phyloP scores from a whole-genome alignment of 495 filamentous ascomycete genomes.

The Aspergillus incahuasiensis region DNA sequence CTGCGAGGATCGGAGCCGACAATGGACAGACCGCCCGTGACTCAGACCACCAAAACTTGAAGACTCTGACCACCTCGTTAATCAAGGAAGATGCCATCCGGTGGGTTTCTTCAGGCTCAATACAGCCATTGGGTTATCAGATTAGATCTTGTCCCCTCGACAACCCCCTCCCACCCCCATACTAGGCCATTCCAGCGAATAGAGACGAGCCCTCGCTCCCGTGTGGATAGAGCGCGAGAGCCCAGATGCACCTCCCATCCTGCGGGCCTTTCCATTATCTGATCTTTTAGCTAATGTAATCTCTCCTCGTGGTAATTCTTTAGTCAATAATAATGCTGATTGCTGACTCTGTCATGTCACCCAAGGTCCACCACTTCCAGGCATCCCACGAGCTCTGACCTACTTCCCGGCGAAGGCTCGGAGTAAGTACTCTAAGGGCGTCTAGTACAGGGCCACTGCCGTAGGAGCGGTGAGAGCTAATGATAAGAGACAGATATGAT shows the following conservation, averaged over 20 bases:
- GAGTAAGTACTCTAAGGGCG: neutral
- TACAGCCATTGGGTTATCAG: constrained; percentile 18
- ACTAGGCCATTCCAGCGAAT: constrained; percentile 12
- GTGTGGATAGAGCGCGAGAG: constrained; percentile 15
- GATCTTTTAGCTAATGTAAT: constrained; percentile 17
- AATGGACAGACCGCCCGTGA: constrained; percentile 7
- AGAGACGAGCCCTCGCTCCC: constrained; percentile 2
- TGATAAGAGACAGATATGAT: neutral
- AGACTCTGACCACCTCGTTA: neutral
- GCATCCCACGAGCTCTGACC: neutral
- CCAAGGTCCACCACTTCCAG: constrained; percentile 1
- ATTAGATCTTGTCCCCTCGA: constrained; percentile 14
- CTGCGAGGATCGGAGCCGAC: constrained; percentile 25
- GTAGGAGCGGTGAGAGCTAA: neutral
- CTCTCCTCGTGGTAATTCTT: neutral
- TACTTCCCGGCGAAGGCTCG: neutral
- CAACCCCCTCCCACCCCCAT: neutral
- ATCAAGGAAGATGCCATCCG: neutral
- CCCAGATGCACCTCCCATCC: constrained; percentile 13
- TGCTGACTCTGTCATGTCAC: neutral
- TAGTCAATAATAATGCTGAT: too few relatives aligned
- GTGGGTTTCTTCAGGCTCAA: constrained; percentile 3
- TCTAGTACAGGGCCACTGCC: too few relatives aligned
- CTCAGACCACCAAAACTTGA: constrained; percentile 3
- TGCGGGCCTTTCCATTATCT: constrained; percentile 20